Percentiles rank a stretch among this genome's conserved stretches.
phyloP scores from a whole-genome alignment of 2,329 filamentous ascomycete species.

The Falciphora oryzae region DNA sequence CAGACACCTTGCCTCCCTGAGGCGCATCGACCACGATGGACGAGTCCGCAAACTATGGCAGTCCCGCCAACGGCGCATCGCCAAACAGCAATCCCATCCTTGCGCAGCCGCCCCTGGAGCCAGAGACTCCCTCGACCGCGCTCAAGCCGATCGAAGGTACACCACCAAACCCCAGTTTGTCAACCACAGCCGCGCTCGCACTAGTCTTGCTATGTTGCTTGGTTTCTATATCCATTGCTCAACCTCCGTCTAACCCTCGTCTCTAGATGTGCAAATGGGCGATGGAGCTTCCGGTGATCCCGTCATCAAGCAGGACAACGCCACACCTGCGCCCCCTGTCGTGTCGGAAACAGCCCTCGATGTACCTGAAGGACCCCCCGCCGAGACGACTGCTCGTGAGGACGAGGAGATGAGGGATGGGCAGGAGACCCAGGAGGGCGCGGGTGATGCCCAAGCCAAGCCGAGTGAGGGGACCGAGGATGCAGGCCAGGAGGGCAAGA shows the following conservation, averaged over 20 bases:
- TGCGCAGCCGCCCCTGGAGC: constrained; percentile 47
- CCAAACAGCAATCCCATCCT: constrained; percentile 51
- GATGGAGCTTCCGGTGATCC: constrained; percentile 42
- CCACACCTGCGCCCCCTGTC: constrained; percentile 49
- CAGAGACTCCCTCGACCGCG: constrained; percentile 29
- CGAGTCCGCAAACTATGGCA: constrained; percentile 51
- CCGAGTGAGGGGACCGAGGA: constrained; percentile 39
- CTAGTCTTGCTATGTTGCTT: background rate
- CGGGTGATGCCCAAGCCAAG: constrained; percentile 33
- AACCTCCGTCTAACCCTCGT: constrained; percentile 1
- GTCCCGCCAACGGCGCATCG: constrained; percentile 49
- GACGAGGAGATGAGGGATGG: constrained; percentile 70
- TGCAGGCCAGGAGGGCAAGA: constrained; percentile 51
- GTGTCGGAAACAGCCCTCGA: constrained; percentile 60
- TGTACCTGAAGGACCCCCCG: constrained; percentile 58
- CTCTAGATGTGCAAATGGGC: constrained; percentile 58
- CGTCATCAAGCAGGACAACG: constrained; percentile 55
- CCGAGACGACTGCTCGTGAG: constrained; percentile 55
- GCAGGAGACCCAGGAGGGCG: constrained; percentile 7
- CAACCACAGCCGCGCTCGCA: background rate
- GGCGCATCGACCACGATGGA: constrained; percentile 43
- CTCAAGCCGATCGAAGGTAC: constrained; percentile 38
- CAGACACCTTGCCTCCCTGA: background rate
- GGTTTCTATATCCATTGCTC: background rate
- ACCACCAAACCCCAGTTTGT: constrained; percentile 6